Conservation (phyloP, 176 grass and related monocot genomes). For the Aegilops longissima region DNA sequence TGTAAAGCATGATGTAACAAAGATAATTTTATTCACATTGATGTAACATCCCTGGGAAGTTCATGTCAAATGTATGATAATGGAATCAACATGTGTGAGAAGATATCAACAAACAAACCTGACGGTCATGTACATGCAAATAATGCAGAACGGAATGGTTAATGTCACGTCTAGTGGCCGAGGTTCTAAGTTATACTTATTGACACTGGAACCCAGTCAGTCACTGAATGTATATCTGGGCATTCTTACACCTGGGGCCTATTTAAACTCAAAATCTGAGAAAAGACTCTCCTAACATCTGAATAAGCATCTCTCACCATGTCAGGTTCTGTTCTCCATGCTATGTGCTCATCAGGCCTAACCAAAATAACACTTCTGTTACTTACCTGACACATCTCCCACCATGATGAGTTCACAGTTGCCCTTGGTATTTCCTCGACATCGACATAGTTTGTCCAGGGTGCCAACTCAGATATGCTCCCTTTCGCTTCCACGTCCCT, state of each 20-base stretch:
- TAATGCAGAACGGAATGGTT: neutral
- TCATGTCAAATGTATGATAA: neutral
- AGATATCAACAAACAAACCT: neutral
- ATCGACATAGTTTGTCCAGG: constrained; percentile 66
- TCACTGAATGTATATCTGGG: constrained; percentile 7
- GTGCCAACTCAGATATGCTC: constrained; percentile 39
- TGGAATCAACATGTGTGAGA: neutral
- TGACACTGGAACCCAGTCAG: neutral
- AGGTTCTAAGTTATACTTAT: neutral
- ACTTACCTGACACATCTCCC: constrained; percentile 65
- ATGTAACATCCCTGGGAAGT: neutral
- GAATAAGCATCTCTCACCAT: constrained; percentile 25
- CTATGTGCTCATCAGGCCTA: constrained; percentile 89
- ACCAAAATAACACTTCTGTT: constrained; percentile 67
- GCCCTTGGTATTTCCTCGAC: constrained; percentile 52
- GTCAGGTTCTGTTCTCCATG: constrained; percentile 63
- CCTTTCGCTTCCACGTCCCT: constrained; percentile 10
- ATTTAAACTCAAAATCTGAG: constrained; percentile 43
- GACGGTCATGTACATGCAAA: neutral
- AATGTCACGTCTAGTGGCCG: neutral
- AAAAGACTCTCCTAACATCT: constrained; percentile 59
- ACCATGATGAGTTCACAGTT: constrained; percentile 68
- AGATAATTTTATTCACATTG: neutral
- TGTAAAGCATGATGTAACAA: neutral
- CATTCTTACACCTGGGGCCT: constrained; percentile 1